Percentiles rank a stretch among this genome's conserved stretches.
Evolutionary conservation across 2,329 filamentous ascomycete genomes (phyloP).

Genomic region (Gaeumannomyces sp.): DNA sequence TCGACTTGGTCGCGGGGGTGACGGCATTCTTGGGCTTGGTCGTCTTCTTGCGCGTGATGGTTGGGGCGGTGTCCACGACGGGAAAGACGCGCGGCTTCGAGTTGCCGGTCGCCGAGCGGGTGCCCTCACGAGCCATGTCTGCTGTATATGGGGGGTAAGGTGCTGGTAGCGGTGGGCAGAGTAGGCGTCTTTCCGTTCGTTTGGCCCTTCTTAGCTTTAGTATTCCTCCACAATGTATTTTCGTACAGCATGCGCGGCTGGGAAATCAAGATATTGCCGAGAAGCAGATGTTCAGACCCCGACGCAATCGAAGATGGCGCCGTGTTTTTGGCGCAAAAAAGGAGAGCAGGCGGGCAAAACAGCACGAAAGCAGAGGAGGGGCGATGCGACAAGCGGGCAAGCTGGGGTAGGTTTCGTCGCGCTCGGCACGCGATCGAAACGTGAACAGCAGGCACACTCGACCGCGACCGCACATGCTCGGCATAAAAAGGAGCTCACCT

Average conservation of each 20-base stretch:
- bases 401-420: not conserved
- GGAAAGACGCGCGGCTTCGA: slow-evolving; percentile 46
- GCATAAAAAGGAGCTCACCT: not conserved
- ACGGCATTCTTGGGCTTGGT: slow-evolving; percentile 12
- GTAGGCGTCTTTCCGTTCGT: not conserved
- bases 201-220: not conserved
- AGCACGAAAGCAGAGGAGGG: slow-evolving; percentile 2
- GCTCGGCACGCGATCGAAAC: not conserved
- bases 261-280: not conserved
- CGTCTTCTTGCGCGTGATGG: slow-evolving; percentile 32
- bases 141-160: not conserved
- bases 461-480: not conserved
- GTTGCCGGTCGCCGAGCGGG: slow-evolving; percentile 46
- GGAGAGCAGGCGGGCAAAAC: too few species aligned
- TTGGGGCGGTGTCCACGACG: slow-evolving; percentile 40
- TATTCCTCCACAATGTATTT: too few species aligned
- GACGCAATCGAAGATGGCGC: not conserved
- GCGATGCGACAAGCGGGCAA: not conserved
- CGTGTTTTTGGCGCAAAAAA: not conserved
- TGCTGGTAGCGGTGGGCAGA: not conserved
- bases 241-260: not conserved
- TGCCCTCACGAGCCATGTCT: slow-evolving; percentile 44
- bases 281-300: not conserved
- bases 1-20: slow-evolving; percentile 22
- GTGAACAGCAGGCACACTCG: not conserved